phyloP scores from a whole-genome alignment of 2,329 filamentous ascomycete genomes.

The Cryphonectria naterciae region DNA sequence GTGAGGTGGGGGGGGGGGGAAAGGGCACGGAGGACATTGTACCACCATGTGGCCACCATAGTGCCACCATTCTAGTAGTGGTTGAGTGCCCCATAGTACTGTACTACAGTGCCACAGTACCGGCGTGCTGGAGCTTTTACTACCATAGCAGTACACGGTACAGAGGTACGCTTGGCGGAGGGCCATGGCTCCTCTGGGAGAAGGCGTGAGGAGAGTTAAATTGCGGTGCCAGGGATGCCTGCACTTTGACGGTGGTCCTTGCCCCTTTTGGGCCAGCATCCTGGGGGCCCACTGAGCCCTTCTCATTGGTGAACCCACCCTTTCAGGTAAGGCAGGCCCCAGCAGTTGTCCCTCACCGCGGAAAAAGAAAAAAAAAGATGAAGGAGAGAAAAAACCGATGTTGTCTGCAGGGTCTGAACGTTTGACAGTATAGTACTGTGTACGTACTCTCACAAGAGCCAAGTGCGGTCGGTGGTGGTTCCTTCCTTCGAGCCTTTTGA shows the following conservation, averaged over 20 bases:
- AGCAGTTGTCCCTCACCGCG: neutral
- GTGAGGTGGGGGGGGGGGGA: neutral
- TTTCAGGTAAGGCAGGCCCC: neutral
- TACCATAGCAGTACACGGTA: neutral
- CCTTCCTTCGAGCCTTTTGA: neutral
- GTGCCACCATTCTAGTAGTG: neutral
- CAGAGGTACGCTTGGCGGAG: neutral
- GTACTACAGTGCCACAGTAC: constrained; percentile 6
- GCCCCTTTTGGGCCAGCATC: constrained; percentile 18
- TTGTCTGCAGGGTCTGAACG: neutral
- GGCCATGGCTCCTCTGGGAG: constrained; percentile 7
- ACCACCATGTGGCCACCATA: neutral
- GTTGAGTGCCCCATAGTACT: neutral
- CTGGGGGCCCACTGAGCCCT: neutral
- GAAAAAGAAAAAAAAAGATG: neutral
- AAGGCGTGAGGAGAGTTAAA: constrained; percentile 17
- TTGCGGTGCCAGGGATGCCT: constrained; percentile 15
- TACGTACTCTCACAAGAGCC: neutral
- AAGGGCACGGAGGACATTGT: neutral
- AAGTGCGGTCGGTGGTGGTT: neutral
- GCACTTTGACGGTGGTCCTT: constrained; percentile 7
- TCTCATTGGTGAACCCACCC: constrained; percentile 3
- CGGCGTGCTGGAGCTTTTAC: constrained; percentile 6
- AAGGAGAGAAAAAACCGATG: neutral
- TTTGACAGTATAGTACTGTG: neutral